Evolutionary conservation across 2,329 filamentous ascomycete genomes (phyloP).

Genomic region (Fusarium mexicanum): DNA sequence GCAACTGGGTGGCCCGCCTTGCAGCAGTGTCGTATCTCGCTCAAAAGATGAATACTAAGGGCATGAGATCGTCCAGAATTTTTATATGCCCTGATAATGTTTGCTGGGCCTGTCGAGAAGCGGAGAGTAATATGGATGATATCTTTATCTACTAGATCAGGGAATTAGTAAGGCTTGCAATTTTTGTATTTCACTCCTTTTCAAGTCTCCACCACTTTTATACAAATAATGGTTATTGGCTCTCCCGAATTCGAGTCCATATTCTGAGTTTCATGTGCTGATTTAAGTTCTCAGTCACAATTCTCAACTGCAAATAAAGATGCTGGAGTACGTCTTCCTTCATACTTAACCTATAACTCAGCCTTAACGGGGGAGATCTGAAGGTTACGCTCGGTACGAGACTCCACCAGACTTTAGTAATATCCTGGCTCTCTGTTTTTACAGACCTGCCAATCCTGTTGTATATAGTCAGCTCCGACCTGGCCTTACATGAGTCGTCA

Average conservation of each 20-base stretch:
- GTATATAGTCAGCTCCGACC: background rate
- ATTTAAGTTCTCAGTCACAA: no score
- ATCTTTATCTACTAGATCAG: background rate
- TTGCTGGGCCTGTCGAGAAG: background rate
- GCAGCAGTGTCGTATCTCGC: background rate
- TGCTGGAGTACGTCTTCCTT: no score
- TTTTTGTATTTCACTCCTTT: no score
- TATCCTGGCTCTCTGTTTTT: background rate
- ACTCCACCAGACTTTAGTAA: background rate
- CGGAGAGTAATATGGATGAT: background rate
- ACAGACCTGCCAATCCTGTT: background rate
- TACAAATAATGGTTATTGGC: no score
- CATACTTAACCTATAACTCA: no score
- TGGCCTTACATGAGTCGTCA: background rate
- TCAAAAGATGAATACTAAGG: fast-evolving
- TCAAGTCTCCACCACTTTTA: no score
- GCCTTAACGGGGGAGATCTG: no score
- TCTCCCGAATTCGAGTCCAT: no score
- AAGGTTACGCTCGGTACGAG: no score
- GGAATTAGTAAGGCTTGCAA: no score
- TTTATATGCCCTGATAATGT: background rate
- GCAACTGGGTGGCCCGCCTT: background rate
- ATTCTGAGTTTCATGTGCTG: no score
- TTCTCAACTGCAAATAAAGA: no score
- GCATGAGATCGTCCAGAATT: background rate